phyloP scores from a whole-genome alignment of 2,329 filamentous ascomycete species.

The Aspergillus ochraceus region DNA sequence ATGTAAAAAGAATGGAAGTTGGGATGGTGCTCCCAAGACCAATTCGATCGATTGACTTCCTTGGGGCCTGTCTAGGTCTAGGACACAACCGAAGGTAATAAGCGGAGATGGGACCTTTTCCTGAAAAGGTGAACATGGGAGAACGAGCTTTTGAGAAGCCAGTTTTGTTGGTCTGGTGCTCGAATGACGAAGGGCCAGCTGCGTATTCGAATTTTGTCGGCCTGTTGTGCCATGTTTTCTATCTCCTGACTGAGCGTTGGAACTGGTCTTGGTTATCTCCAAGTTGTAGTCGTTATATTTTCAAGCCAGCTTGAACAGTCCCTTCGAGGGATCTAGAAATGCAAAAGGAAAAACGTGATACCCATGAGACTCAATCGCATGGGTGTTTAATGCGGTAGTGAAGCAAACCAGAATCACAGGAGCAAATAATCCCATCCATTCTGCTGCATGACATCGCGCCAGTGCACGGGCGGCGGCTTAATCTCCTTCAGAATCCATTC shows the following conservation, averaged over 20 bases:
- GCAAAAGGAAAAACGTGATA: background rate
- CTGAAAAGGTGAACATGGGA: background rate
- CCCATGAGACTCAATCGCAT: slow-evolving; percentile 18
- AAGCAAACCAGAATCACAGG: slow-evolving; percentile 57
- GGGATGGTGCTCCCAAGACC: background rate
- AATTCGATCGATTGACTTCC: background rate
- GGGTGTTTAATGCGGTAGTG: slow-evolving; percentile 2
- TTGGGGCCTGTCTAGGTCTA: no score
- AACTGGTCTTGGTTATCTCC: background rate
- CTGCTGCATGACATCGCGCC: slow-evolving; percentile 89
- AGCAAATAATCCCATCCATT: slow-evolving; percentile 92
- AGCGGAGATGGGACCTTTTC: background rate
- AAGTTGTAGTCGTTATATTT: background rate
- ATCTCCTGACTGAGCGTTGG: background rate
- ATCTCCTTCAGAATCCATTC: slow-evolving; percentile 20
- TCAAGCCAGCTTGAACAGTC: slow-evolving; percentile 22
- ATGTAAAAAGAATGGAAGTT: background rate
- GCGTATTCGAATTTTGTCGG: background rate
- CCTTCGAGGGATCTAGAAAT: slow-evolving; percentile 19
- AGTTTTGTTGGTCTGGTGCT: background rate
- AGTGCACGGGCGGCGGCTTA: slow-evolving; percentile 71
- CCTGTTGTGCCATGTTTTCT: background rate
- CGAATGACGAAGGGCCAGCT: background rate
- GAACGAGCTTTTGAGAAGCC: background rate
- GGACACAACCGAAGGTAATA: background rate